Evolutionary conservation across 176 grass and related monocot species (phyloP).

Genomic region (Juncus inflexus): DNA sequence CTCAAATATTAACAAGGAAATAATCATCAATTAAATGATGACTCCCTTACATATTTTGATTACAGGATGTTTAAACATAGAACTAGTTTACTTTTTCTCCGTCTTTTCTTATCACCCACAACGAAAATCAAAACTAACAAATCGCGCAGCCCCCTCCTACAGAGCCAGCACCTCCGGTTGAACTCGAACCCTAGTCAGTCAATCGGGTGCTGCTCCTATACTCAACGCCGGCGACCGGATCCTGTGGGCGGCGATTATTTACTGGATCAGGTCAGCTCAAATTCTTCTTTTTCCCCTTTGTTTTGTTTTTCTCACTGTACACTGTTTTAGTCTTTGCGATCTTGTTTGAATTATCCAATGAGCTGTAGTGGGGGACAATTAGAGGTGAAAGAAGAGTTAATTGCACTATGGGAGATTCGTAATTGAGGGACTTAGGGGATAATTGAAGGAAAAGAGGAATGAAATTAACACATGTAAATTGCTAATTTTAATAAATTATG

Average conservation of each 20-base stretch:
- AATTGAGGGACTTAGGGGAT: not conserved
- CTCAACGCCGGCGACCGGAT: not conserved
- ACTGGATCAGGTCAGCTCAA: constrained; percentile 7
- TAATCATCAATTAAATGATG: too few species aligned
- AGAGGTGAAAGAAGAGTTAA: not conserved
- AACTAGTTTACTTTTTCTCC: too few species aligned
- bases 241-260: constrained; percentile 8
- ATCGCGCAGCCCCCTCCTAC: not conserved
- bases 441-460: too few species aligned
- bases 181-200: constrained; percentile 7
- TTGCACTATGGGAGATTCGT: not conserved
- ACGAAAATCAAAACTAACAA: too few species aligned
- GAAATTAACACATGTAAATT: not conserved
- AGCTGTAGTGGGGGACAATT: too few species aligned
- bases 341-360: not conserved
- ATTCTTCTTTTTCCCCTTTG: not conserved
- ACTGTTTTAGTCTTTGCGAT: too few species aligned
- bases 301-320: not conserved
- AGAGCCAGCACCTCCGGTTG: too few species aligned
- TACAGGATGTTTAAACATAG: too few species aligned
- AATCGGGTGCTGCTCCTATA: not conserved
- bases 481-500: too few species aligned
- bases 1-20: too few species aligned
- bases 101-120: too few species aligned
- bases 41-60: too few species aligned